These are phyloP conservation scores for Hypoxylon sp. DNA, from an alignment of 2,329 filamentous ascomycete genomes.

Conservation along the genomic window DNA sequence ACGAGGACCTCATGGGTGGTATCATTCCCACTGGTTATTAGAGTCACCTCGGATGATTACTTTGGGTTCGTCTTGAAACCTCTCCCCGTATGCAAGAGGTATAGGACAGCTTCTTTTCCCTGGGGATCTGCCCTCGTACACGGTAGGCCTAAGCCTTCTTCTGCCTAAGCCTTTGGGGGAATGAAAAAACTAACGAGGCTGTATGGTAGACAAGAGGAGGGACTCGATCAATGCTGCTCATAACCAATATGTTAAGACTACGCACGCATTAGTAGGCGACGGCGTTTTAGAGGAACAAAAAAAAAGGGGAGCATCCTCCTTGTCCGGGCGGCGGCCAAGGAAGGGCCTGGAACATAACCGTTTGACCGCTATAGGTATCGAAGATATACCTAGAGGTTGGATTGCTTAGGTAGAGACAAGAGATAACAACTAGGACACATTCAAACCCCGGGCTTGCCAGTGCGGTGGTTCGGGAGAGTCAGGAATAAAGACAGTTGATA, in stretches of 20 bases:
- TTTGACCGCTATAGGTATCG: no score
- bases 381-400: background rate
- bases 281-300: conserved; percentile 19
- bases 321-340: conserved; percentile 3
- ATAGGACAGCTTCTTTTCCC: no score
- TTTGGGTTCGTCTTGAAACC: no score
- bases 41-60: no score
- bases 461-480: background rate
- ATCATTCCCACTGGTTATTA: conserved; percentile 36
- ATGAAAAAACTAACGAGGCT: background rate
- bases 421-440: conserved; percentile 1
- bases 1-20: conserved; percentile 69
- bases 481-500: conserved; percentile 24
- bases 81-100: no score
- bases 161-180: background rate
- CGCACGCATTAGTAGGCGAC: conserved; percentile 20
- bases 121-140: no score
- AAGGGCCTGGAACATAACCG: background rate
- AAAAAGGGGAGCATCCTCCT: background rate
- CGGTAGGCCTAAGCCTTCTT: no score
- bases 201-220: background rate
- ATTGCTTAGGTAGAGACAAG: conserved; percentile 16
- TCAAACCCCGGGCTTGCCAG: background rate
- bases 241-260: conserved; percentile 4
- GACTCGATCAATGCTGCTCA: background rate